A percentile compares a stretch with the other conserved stretches of the same genome.
These are phyloP conservation scores for Forsythia viridissima DNA, from an alignment of 257 asterid genomes.

Conservation along the genomic window DNA sequence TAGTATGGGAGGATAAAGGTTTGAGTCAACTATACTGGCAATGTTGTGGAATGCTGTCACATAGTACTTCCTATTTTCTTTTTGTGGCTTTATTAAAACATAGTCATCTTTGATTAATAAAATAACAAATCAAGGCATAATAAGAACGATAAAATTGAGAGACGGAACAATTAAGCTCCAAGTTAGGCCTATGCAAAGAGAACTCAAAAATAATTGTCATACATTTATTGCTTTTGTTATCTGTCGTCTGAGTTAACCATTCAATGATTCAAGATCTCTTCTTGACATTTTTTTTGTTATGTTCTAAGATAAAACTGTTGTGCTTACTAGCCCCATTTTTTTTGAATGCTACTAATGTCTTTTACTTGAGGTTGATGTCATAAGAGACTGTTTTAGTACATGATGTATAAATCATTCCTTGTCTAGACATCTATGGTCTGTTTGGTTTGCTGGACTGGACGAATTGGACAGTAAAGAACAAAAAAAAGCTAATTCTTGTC, in stretches of 20 bases:
- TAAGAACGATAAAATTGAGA: not conserved
- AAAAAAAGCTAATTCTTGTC: too few species aligned
- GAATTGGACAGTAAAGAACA: too few species aligned
- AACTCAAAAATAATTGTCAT: not conserved
- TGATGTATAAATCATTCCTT: too few species aligned
- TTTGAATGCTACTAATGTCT: not conserved
- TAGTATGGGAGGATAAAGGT: not conserved
- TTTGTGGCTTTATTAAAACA: not conserved
- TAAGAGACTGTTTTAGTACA: not conserved
- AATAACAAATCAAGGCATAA: not conserved
- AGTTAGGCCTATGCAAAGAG: not conserved
- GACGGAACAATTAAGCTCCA: not conserved
- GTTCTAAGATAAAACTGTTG: not conserved
- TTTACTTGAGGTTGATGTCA: not conserved
- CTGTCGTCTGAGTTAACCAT: not conserved
- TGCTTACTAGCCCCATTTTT: not conserved
- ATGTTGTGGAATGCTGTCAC: not conserved
- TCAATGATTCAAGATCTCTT: not conserved
- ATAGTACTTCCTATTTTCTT: not conserved
- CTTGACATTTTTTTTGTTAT: not conserved
- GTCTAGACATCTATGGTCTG: too few species aligned
- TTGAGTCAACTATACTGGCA: not conserved
- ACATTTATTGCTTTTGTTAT: not conserved
- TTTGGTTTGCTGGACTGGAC: too few species aligned
- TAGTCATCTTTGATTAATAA: not conserved